Base-by-base conservation (phyloP, 140 eudicot species). In the Oenanthe javanica region DNA sequence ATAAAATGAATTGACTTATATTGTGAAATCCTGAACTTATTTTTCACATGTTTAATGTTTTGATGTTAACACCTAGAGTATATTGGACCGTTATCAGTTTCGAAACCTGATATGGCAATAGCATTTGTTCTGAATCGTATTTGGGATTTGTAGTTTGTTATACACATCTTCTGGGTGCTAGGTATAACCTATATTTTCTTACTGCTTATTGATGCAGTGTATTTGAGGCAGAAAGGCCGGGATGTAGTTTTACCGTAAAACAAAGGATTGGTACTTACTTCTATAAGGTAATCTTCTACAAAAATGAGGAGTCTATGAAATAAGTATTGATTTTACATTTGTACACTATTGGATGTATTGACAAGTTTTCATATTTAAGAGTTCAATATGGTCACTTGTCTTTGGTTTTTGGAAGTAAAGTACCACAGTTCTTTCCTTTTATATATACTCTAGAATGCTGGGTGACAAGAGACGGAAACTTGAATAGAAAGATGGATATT, bases 221-320 rank as follows among this genome's bases (percentile, higher is more conserved):
- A 18, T 90, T 90, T 82, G 94, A 90, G 82, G 94, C 94, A 54
- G 90, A 88, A 86, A 81, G 94, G 78, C 94, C 94, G 12, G 94
- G 94, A 75, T 82, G 90, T 81, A 79, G 83, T 55, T 90, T 86
- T 82, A 69, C 92, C 0, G 45, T 85, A 12, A 83, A 83, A 54
- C 92, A 90, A 79, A 83, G 94, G 70, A 74, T 86, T 81, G 92
- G 85, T 36, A 84, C 92, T 9, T 90, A 90, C 77, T 90, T 90
- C 70, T 90, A 77, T 46, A 90, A 90, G 94, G 94, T 90, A 85
- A 70, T 45, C 12, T 14, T 72, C 48, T 36, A 12, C 67, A 13
- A 75, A n/a, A 23, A 23, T 49, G 18, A 66, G 36, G 6, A 46
- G 1, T 54, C 38, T 79, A 0, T 78, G 8, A 42, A 46, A 79